These are phyloP conservation scores for Heliosperma pusillum DNA, from an alignment of 148 eudicot genomes.

Conservation along the genomic window DNA sequence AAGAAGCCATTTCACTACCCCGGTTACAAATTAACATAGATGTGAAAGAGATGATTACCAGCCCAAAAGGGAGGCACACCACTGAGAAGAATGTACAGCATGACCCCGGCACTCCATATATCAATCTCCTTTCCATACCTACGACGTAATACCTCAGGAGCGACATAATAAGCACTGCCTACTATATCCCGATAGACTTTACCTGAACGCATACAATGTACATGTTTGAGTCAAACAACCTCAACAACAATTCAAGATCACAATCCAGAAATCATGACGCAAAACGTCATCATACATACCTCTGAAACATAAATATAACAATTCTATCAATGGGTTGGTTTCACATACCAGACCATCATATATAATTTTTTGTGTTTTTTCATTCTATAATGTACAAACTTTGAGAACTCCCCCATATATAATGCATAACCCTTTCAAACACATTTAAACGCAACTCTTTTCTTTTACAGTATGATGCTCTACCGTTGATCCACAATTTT, in stretches of 20 bases:
- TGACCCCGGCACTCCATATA: slow-evolving; percentile 95
- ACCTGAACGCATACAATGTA: slow-evolving; percentile 34
- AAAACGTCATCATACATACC: too few relatives aligned
- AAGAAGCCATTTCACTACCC: not conserved
- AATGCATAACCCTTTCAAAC: too few relatives aligned
- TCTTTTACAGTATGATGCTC: too few relatives aligned
- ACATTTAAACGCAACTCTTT: too few relatives aligned
- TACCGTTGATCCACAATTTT: too few relatives aligned
- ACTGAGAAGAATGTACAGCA: slow-evolving; percentile 79
- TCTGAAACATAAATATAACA: too few relatives aligned
- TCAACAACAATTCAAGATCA: not conserved
- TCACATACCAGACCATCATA: too few relatives aligned
- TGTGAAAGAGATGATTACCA: slow-evolving; percentile 38
- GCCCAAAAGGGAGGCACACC: slow-evolving; percentile 98
- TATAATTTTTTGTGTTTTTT: too few relatives aligned
- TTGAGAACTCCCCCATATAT: too few relatives aligned
- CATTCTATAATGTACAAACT: too few relatives aligned
- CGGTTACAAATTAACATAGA: not conserved
- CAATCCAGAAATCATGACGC: not conserved
- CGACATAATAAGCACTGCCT: slow-evolving; percentile 91
- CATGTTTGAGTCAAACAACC: slow-evolving; percentile 10
- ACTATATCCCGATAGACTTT: slow-evolving; percentile 77
- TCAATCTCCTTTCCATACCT: slow-evolving; percentile 80
- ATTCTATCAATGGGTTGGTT: too few relatives aligned
- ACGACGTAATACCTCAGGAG: slow-evolving; percentile 83